Base-by-base conservation (phyloP, 495 filamentous ascomycete species). In the Pyronema domesticum region DNA sequence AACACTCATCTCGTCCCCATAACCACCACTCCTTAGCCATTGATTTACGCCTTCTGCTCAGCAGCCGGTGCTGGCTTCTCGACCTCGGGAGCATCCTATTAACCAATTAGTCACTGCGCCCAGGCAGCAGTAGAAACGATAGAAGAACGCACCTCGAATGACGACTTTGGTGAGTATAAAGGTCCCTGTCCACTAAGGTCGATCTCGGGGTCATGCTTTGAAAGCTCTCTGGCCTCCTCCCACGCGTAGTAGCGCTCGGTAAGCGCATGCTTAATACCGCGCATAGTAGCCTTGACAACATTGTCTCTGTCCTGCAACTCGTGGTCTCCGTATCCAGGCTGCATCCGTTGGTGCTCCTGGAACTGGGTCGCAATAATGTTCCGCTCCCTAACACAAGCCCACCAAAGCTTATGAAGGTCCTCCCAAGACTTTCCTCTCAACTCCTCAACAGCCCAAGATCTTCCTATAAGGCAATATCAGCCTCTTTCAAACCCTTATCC, bases 331-430 rank as follows among this genome's bases (percentile, higher is more conserved):
- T 82, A 85, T 14, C 76, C 76, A 34, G 82, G 72, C 60, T 79
- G 70, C 54, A 84, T 56, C 63, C 81, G 73, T 11, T 71, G 57
- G 58, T 79, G 73, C 71, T 91, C 86, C 55, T 74, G 65, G 13
- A 72, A 69, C 53, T 81, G 79, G 11, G 93, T 96, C n/a, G 78
- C 76, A 61, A 96, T 77, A 47, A 84, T 77, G 68, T 99, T 99
- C 59, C 83, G 76, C 69, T 99, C 93, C 72, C 86, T 93, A 57
- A 79, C 73, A 67, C 93, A 99, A 34, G 87, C 79, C 85, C 87
- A 96, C 91, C 91, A 99, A 55, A 99, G 74, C 51, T 69, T 69
- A 64, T 95, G 89, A 46, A 99, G 71, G 68, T 95, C 89, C 43
- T 95, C 86, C 87, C 87, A 99, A 54, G 79, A 82, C 70, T 94